phyloP scores from a whole-genome alignment of 1,284 basidiomycete species.

The Uromyces viciae-fabae region DNA sequence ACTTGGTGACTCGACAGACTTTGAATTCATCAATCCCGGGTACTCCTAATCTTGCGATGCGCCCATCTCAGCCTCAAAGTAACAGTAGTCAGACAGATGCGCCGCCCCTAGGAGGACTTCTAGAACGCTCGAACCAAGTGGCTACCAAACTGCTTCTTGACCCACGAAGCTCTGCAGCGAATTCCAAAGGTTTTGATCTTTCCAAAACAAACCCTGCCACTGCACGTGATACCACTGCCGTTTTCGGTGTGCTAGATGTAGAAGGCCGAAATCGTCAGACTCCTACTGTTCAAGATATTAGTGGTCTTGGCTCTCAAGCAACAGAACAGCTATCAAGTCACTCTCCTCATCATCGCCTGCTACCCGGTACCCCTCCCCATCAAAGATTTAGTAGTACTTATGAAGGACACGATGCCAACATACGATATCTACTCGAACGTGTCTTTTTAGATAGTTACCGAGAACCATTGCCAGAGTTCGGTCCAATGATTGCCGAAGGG shows the following conservation, averaged over 20 bases:
- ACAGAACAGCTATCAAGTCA: slow-evolving; percentile 49
- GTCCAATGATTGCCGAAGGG: slow-evolving; percentile 63
- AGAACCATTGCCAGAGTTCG: slow-evolving; percentile 81
- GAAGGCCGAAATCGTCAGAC: slow-evolving; percentile 3
- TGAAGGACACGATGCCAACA: slow-evolving; percentile 79
- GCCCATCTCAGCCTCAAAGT: slow-evolving; percentile 8
- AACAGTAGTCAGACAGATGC: not conserved
- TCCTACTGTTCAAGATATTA: slow-evolving; percentile 2
- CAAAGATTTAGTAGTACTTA: slow-evolving; percentile 56
- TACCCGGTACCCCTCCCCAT: not conserved
- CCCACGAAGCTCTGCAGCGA: slow-evolving; percentile 16
- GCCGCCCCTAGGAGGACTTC: not conserved
- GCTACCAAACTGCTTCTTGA: slow-evolving; percentile 38
- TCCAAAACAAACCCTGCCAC: slow-evolving; percentile 43
- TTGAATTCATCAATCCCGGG: not conserved
- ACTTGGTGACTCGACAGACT: slow-evolving; percentile 26
- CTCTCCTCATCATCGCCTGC: slow-evolving; percentile 47
- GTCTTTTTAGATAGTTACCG: slow-evolving; percentile 78
- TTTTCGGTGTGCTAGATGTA: slow-evolving; percentile 39
- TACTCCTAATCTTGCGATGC: slow-evolving; percentile 24
- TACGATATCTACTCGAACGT: slow-evolving; percentile 74
- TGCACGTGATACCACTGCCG: slow-evolving; percentile 34
- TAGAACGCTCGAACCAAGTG: slow-evolving; percentile 15
- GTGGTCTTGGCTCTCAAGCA: slow-evolving; percentile 23
- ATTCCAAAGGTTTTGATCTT: slow-evolving; percentile 45